Percentiles rank a stretch among this genome's conserved stretches.
phyloP scores from a whole-genome alignment of 1,284 basidiomycete species.

The Austroboletus novae-zelandiae region DNA sequence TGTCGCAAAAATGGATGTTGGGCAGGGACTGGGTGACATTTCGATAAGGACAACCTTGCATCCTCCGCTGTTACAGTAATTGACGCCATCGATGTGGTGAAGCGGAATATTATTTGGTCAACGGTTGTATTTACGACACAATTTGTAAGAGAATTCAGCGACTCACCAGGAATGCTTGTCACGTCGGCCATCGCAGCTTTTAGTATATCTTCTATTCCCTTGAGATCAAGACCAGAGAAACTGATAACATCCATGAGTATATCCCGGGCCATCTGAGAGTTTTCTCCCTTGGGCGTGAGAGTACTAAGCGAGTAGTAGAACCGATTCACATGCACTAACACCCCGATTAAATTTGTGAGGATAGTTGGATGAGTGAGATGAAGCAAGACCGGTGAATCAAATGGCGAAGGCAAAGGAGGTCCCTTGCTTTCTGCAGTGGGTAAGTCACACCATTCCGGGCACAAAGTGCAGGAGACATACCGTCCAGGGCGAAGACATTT shows the following conservation, averaged over 20 bases:
- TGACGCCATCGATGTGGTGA: not conserved
- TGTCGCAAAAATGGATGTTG: slow-evolving; percentile 43
- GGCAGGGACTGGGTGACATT: slow-evolving; percentile 49
- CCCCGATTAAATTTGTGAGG: slow-evolving; percentile 46
- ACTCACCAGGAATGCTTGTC: slow-evolving; percentile 23
- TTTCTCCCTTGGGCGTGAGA: slow-evolving; percentile 54
- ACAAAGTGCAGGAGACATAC: slow-evolving; percentile 15
- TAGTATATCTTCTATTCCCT: slow-evolving; percentile 46
- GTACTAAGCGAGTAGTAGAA: slow-evolving; percentile 52
- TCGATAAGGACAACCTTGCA: slow-evolving; percentile 47
- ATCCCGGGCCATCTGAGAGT: slow-evolving; percentile 59
- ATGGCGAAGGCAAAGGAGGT: slow-evolving; percentile 10
- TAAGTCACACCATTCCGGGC: slow-evolving; percentile 2
- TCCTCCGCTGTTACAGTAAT: slow-evolving; percentile 41
- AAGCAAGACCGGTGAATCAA: slow-evolving; percentile 46
- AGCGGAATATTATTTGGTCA: not conserved
- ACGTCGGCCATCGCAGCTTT: slow-evolving; percentile 32
- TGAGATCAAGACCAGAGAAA: slow-evolving; percentile 60
- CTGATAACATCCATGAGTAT: slow-evolving; percentile 60
- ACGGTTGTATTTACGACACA: not conserved
- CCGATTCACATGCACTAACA: slow-evolving; percentile 53
- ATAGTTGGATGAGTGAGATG: slow-evolving; percentile 60
- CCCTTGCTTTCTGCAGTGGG: slow-evolving; percentile 18
- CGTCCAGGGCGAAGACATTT: slow-evolving; percentile 14
- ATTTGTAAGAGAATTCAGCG: not conserved